Base-by-base conservation (phyloP, 306 rosid genomes). In the Prunus salicina region DNA sequence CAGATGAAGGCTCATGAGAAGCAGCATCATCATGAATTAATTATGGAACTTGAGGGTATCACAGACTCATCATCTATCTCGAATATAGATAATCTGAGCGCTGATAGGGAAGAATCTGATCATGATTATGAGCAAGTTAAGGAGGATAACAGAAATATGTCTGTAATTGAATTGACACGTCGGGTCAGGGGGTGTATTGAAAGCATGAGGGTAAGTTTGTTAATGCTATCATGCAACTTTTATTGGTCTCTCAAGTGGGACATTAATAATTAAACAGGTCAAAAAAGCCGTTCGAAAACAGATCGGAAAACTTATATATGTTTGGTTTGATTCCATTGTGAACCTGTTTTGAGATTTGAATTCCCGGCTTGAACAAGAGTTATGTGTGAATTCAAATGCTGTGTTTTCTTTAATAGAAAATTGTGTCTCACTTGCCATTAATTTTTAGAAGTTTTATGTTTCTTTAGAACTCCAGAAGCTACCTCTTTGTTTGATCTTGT, bases 21-120 rank as follows among this genome's bases (percentile, higher is more conserved):
- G 86, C 93, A 86, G 81, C 88, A 88, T 82, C 93, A 81, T 53
- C 90, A 92, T 50, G 99, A 91, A 80, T 82, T 95, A 80, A 89
- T 86, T 78, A 85, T 62, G 84, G 97, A 95, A 85, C 86, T 95
- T 65, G 49, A 89, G 22, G 91, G 96, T 57, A 81, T 55, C 19
- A 62, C 79, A 2, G 25, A 70, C 72, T 20, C 89, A 38, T 71
- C 91, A 32, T n/a, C 76, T n/a, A 79, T 51, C 47, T 79, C 90
- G 30, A 76, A 67, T 2, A 62, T 32, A 19, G 82, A 82, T 74
- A 69, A 84, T 62, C 89, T 43, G 67, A 60, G 47, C 1, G 76
- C 81, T 63, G 77, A 69, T 41, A 58, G 70, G 73, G 90, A 87
- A 77, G 96, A 84, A 34, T 32, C 88, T 65, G 71, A 71, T 64